Conservation (phyloP, 225 moss, liverwort and hornwort species). For the Lunularia cruciata region DNA sequence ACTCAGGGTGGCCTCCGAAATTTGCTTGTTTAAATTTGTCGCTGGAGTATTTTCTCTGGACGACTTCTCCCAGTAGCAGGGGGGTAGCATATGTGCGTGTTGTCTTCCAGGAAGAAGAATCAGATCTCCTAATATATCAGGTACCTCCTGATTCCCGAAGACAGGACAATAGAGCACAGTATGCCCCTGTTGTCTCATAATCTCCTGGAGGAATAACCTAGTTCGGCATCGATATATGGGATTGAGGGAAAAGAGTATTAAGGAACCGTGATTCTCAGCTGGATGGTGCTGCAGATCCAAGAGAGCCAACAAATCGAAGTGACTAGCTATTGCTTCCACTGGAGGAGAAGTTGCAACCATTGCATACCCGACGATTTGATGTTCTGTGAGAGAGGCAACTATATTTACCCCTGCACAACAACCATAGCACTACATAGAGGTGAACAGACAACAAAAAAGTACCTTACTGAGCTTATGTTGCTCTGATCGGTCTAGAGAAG, state of each 20-base stretch:
- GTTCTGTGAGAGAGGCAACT: slow-evolving; percentile 40
- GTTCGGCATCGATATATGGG: slow-evolving; percentile 48
- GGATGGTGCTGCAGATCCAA: slow-evolving; percentile 39
- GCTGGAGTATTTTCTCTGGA: slow-evolving; percentile 21
- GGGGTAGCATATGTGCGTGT: slow-evolving; percentile 40
- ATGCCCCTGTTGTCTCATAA: slow-evolving; percentile 44
- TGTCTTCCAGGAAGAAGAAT: slow-evolving; percentile 50
- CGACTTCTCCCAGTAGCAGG: slow-evolving; percentile 38
- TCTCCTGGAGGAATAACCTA: slow-evolving; percentile 49
- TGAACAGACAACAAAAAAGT: neutral
- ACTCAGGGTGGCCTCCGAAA: neutral
- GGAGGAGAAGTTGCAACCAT: slow-evolving; percentile 47
- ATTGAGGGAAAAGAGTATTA: slow-evolving; percentile 48
- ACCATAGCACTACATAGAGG: neutral
- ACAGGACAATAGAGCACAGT: slow-evolving; percentile 53
- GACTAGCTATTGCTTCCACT: slow-evolving; percentile 45
- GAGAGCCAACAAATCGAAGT: slow-evolving; percentile 45
- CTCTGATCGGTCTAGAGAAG: no score
- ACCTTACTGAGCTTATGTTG: neutral
- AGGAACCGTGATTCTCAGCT: slow-evolving; percentile 34
- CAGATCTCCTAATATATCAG: slow-evolving; percentile 48
- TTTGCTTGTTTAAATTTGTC: neutral
- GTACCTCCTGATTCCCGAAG: slow-evolving; percentile 47
- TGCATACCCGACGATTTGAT: slow-evolving; percentile 55
- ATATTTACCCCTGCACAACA: slow-evolving; percentile 52